Base-by-base conservation (phyloP, 2,329 filamentous ascomycete genomes). In the Capronia epimyces region DNA sequence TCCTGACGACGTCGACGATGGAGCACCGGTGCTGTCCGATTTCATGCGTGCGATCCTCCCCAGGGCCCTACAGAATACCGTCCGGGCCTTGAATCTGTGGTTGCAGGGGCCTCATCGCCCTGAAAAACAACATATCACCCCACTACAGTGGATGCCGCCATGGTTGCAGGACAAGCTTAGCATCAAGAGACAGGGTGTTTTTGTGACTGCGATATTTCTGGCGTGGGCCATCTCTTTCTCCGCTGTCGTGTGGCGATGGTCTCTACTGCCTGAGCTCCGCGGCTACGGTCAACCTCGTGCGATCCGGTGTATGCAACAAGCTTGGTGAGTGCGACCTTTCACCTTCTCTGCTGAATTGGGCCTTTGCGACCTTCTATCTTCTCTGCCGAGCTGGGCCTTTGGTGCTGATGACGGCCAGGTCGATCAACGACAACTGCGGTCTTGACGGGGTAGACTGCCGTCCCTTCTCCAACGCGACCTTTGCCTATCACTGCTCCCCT, bases 401-500 rank as follows among this genome's bases (percentile, higher is more conserved):
- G n/a, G 29, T 32, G 13, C 29, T 32, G 29, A 32, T n/a, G 7
- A 32, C 3, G 29, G 29, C 29, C 42, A 56, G 48, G 48, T 32
- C 42, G 12, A 50, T 52, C 37, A 49, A 37, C 9, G 54, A 47
- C 3, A 32, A 47, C 25, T 82, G 79, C 58, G 79, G 78, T 2
- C 56, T 81, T 2, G 75, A 81, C 62, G 79, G 78, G 0, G 72
- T 80, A 53, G 65, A 70, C 8, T 82, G 79, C 60, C 74, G 75
- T 15, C 79, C 79, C 0, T 82, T 82, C 59, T 70, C 74, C 31
- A 75, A 79, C 39, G 66, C 67, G 13, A 71, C 69, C 1, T 72
- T 81, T 56, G 70, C 78, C 0, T 82, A 82, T 57, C 71, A 77
- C 41, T 82, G 79, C 60, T 78, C 79, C 2, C 76, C 79, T 5